Evolutionary conservation across 495 filamentous ascomycete genomes (phyloP), one percentile per base, ranked within the genome.

Genomic region (Neurospora africana): DNA sequence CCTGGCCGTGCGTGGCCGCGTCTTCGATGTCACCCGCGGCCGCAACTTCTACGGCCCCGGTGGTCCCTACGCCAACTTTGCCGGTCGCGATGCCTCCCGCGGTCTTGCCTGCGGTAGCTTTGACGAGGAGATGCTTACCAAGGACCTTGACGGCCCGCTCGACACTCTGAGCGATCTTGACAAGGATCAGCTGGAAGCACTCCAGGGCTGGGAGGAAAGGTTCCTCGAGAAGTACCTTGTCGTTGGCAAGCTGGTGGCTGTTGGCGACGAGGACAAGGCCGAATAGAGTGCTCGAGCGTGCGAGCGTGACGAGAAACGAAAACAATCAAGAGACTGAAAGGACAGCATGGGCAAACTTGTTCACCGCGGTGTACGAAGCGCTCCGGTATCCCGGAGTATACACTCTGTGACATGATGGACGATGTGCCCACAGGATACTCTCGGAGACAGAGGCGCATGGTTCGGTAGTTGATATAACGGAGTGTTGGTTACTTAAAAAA

Each of bases 181-280:
- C 17, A 82, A 78, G 0, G 94, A 97, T 37, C 89, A 98, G 85
- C 84, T 91, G 82, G 93, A 93, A 78, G 91, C 93, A 58, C 82
- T 99, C 80, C 85, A 86, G 78, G 92, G 91, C 8, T 99, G 95
- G 95, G 93, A 97, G 83, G 93, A 94, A 78, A 86, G 93, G 73
- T 99, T 99, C 83, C 81, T 82, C 39, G 93, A 94, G 81, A 99
- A 99, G 84, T 99, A 99, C 82, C 82, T 97, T 39, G 87, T 98
- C 11, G 93, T 99, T 21, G 95, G 95, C n/a, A 91, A 88, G 83
- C 81, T 99, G 77, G 93, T 98, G 17, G 75, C 83, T 21, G 79
- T 78, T 71, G 81, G 78, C 4, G 81, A 85, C 68, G 81, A 81
- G 69, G 70, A 76, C 19, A 73, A 75, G 72, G 74, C 36, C 69